These are phyloP conservation scores for Periglandula ipomoeae DNA, from an alignment of 2,329 filamentous ascomycete genomes.

Conservation along the genomic window DNA sequence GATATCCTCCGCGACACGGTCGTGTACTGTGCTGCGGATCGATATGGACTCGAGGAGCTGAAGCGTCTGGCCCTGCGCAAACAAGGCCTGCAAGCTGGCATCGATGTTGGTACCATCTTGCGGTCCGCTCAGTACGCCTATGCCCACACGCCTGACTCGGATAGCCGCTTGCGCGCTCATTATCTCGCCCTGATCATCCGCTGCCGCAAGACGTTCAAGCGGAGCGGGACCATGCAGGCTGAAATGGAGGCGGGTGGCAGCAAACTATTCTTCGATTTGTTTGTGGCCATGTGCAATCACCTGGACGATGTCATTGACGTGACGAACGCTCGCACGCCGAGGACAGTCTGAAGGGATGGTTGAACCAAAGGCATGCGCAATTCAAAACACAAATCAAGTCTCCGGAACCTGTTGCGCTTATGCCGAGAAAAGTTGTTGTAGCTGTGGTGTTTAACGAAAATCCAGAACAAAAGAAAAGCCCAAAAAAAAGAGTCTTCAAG, in stretches of 20 bases:
- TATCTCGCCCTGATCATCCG: slow-evolving; percentile 96
- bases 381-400: slow-evolving; percentile 11
- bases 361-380: slow-evolving; percentile 5
- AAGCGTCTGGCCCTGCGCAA: slow-evolving; percentile 87
- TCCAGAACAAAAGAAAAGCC: slow-evolving; percentile 3
- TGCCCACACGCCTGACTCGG: slow-evolving; percentile 85
- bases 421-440: background rate
- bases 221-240: slow-evolving; percentile 96
- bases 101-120: slow-evolving; percentile 86
- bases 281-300: slow-evolving; percentile 97
- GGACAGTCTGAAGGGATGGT: slow-evolving; percentile 39
- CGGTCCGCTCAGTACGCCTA: slow-evolving; percentile 92
- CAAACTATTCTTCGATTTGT: slow-evolving; percentile 96
- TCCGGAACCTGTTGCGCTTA: slow-evolving; percentile 9
- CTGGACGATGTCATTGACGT: slow-evolving; percentile 91
- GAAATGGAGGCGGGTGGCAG: slow-evolving; percentile 90
- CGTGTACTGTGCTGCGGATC: slow-evolving; percentile 87
- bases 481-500: slow-evolving; percentile 10
- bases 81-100: slow-evolving; percentile 86
- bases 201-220: slow-evolving; percentile 95
- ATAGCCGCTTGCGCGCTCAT: slow-evolving; percentile 88
- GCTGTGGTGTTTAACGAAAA: slow-evolving; percentile 13
- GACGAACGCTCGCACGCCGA: slow-evolving; percentile 56
- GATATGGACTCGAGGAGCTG: slow-evolving; percentile 85
- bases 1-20: slow-evolving; percentile 84